phyloP scores from a whole-genome alignment of 306 rosid genomes.

The Vigna mungo region DNA sequence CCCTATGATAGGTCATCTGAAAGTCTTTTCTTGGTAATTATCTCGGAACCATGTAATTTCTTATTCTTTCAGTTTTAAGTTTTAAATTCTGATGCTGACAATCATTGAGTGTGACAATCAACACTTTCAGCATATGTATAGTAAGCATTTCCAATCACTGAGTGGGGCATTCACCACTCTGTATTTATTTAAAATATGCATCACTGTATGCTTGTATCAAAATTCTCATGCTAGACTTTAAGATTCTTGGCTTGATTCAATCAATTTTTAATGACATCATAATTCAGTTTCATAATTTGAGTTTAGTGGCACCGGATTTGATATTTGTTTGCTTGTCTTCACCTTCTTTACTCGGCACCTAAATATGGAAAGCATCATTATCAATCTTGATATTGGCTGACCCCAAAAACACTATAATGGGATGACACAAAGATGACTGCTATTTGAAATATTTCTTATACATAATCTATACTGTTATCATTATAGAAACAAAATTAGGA shows the following conservation, averaged over 20 bases:
- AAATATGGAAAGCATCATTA: constrained; percentile 24
- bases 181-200: background rate
- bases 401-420: background rate
- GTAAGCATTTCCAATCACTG: background rate
- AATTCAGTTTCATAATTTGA: constrained; percentile 31
- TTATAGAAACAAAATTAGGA: no score
- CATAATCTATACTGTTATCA: background rate
- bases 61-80: constrained; percentile 25
- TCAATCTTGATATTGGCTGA: background rate
- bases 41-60: constrained; percentile 39
- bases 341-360: constrained; percentile 36
- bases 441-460: background rate
- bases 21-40: constrained; percentile 80
- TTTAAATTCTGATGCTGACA: constrained; percentile 27
- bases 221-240: constrained; percentile 32
- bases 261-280: constrained; percentile 7
- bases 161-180: background rate
- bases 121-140: background rate
- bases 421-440: background rate
- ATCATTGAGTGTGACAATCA: constrained; percentile 15
- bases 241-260: constrained; percentile 36
- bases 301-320: constrained; percentile 16
- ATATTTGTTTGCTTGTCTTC: constrained; percentile 20
- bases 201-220: constrained; percentile 3
- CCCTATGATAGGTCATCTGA: constrained; percentile 95